Evolutionary conservation across 768 basidiomycete species (phyloP).

Genomic region (Lactarius trivialis): DNA sequence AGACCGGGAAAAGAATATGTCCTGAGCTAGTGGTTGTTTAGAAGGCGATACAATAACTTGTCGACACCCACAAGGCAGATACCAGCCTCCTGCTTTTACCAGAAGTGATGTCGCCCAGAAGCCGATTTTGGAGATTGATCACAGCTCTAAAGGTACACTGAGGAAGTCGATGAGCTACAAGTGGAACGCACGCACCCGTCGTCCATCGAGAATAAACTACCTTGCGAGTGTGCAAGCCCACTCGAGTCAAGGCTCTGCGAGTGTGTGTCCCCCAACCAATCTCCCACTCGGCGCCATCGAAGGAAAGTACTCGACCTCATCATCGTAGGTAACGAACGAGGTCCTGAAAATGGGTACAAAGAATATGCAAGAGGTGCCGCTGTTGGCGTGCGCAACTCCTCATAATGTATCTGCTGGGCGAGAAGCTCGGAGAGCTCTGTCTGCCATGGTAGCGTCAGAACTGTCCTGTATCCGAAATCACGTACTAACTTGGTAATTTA

Average conservation of each 20-base stretch:
- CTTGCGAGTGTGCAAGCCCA: slow-evolving; percentile 34
- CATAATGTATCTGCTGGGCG: neutral
- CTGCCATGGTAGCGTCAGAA: slow-evolving; percentile 14
- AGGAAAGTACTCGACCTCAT: slow-evolving; percentile 41
- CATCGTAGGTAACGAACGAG: slow-evolving; percentile 45
- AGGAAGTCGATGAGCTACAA: neutral
- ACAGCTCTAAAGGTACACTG: neutral
- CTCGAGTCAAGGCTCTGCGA: slow-evolving; percentile 34
- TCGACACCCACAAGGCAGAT: slow-evolving; percentile 11
- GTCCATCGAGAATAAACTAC: slow-evolving; percentile 31
- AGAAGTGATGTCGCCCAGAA: neutral
- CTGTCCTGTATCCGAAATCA: neutral
- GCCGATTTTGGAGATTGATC: slow-evolving; percentile 6
- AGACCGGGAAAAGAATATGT: slow-evolving; percentile 45
- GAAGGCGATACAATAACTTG: slow-evolving; percentile 10
- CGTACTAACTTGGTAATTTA: slow-evolving; percentile 36
- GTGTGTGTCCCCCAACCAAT: slow-evolving; percentile 44
- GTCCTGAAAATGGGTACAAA: slow-evolving; percentile 59
- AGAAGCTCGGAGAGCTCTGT: slow-evolving; percentile 11
- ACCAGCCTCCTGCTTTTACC: slow-evolving; percentile 2
- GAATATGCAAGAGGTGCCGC: slow-evolving; percentile 37
- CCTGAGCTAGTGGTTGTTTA: slow-evolving; percentile 41
- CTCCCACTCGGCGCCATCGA: slow-evolving; percentile 54
- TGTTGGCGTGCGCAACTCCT: slow-evolving; percentile 9
- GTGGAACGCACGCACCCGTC: slow-evolving; percentile 29